Base-by-base conservation (phyloP, 495 filamentous ascomycete species). In the Daldinia bambusicola region DNA sequence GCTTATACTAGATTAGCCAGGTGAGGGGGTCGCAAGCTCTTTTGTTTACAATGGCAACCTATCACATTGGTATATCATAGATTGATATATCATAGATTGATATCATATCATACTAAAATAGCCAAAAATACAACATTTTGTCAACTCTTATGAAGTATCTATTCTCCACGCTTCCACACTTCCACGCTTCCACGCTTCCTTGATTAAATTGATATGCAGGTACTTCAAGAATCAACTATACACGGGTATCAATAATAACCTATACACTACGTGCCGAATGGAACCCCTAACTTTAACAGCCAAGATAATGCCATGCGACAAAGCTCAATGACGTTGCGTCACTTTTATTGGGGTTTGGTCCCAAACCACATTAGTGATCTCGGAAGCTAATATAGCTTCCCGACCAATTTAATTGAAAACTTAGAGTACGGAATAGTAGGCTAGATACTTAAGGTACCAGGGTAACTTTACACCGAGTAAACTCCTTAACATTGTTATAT, bases 21-120 rank as follows among this genome's bases (percentile, higher is more conserved):
- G 48, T 45, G 64, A 58, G 55, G 56, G 56, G 55, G 48, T 61
- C 38, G 10, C 38, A 34, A 55, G 32, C 6, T 34, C 38, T 20
- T 57, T 73, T 73, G 66, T 69, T 69, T 73, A 73, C 70, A 55
- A 63, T 18, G 26, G 61, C 56, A 66, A 68, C 64, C 22, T 34
- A 41, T 50, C 12, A 57, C 26, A 26, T 26, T 26, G 26, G 26
- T 26, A 26, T 1, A 65, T 55, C 56, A 48, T 43, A 57, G 51
- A 36, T 7, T 36, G 38, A 72, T 22, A 32, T 45, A 68, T 55
- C 56, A 48, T 43, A 57, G 51, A 36, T 7, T 36, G 38, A 72
- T 22, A 32, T 45, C 31, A 43, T 30, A 51, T 20, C 12, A 34
- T 38, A 38, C 38, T 30, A n/a, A 14, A 31, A 57, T 8, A 20